Conservation (phyloP, 768 basidiomycete species). For the Mycena epipterygia region DNA sequence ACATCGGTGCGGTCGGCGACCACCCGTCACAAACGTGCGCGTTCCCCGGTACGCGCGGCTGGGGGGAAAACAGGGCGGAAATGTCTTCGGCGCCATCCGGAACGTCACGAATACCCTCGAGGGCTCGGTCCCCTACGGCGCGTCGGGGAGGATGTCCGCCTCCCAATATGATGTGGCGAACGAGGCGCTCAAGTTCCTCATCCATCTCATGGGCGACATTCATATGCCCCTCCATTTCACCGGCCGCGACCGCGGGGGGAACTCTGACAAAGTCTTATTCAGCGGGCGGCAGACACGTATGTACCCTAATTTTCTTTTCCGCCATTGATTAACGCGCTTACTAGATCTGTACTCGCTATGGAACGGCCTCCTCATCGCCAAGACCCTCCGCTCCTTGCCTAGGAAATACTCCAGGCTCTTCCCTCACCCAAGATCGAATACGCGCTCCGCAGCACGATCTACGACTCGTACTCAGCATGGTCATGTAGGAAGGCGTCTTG, state of each 20-base stretch:
- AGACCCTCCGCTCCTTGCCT: slow-evolving; percentile 80
- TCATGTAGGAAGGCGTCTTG: slow-evolving; percentile 88
- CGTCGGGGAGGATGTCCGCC: slow-evolving; percentile 39
- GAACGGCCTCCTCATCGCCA: slow-evolving; percentile 88
- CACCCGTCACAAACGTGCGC: slow-evolving; percentile 81
- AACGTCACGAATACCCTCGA: slow-evolving; percentile 80
- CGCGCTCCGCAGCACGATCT: slow-evolving; percentile 82
- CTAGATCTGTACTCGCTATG: slow-evolving; percentile 92
- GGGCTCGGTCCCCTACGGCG: slow-evolving; percentile 38
- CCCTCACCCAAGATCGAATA: slow-evolving; percentile 76
- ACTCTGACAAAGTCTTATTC: slow-evolving; percentile 81
- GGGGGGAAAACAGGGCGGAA: slow-evolving; percentile 68
- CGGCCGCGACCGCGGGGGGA: slow-evolving; percentile 90
- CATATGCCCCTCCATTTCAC: slow-evolving; percentile 95
- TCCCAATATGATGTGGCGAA: slow-evolving; percentile 59
- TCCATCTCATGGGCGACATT: slow-evolving; percentile 95
- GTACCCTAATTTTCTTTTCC: slow-evolving; percentile 39
- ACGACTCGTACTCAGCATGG: slow-evolving; percentile 89
- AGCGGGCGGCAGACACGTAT: slow-evolving; percentile 79
- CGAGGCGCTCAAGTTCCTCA: slow-evolving; percentile 91
- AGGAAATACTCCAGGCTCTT: slow-evolving; percentile 84
- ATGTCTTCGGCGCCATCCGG: slow-evolving; percentile 83
- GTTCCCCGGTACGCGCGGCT: slow-evolving; percentile 84
- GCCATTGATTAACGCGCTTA: slow-evolving; percentile 32
- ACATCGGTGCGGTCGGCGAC: slow-evolving; percentile 81